Evolutionary conservation across 805 yeast species (phyloP), one percentile per base, ranked within the genome.

Genomic region (Cyberlindnera mrakii): DNA sequence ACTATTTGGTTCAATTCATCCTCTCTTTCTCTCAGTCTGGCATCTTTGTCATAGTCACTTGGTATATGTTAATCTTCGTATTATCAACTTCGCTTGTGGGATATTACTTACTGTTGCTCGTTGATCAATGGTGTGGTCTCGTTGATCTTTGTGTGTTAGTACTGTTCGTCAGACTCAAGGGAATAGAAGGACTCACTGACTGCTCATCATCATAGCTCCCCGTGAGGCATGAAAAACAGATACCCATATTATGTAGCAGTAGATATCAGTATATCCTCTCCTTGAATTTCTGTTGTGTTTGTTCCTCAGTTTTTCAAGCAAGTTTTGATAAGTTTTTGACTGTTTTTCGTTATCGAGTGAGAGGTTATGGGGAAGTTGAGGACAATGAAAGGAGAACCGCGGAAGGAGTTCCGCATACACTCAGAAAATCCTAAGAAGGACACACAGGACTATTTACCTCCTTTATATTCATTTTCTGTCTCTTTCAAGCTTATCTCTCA

Each of bases 1-100:
- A 74, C 79, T 14, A 74, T 72, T 20, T 57, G 54, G 43, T 68
- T 68, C 35, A 74, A 58, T 47, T 74, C 77, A 37, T 66, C 70
- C 47, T 74, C 77, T 47, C 79, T 58, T 42, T 64, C 46, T 35
- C 50, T 44, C 17, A 56, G 30, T 5, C 41, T 30, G 1, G 55
- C 52, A 5, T 49, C 51, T 35, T 49, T 57, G 36, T 56, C 60
- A 25, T 52, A 52, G 39, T 51, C 48, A n/a, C 47, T 47, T 36
- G 10, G 20, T 13, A 9, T 10, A 5, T 23, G 27, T 23, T 23
- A 23, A 8, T 23, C 27, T 8, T 23, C 9, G 6, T 5, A 23
- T 23, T 11, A 8, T 6, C 27, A 10, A 23, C 27, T 23, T 23
- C 11, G 11, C 11, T 10, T 23, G 27, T 9, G 11, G 27, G 13